phyloP scores from a whole-genome alignment of 495 filamentous ascomycete species.

The Achaetomiella virescens region DNA sequence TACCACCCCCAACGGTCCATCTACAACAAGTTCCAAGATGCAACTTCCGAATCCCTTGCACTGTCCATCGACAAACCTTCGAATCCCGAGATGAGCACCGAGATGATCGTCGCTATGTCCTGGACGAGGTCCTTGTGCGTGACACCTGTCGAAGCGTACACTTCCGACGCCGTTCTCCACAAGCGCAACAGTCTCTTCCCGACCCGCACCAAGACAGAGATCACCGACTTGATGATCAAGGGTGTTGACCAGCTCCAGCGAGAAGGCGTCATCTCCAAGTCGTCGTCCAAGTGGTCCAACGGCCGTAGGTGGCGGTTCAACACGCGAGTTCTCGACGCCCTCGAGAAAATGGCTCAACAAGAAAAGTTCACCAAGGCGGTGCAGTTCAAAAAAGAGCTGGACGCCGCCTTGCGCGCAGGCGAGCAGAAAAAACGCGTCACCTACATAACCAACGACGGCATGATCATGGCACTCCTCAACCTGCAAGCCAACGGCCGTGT shows the following conservation, averaged over 20 bases:
- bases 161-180: conserved; percentile 29
- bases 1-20: conserved; percentile 38
- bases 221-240: conserved; percentile 42
- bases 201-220: conserved; percentile 28
- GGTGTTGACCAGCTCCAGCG: conserved; percentile 53
- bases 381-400: conserved; percentile 54
- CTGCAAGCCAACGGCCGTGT: conserved; percentile 57
- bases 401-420: conserved; percentile 43
- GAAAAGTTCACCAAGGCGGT: conserved; percentile 48
- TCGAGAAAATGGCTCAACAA: conserved; percentile 43
- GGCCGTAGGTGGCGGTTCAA: conserved; percentile 54
- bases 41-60: conserved; percentile 30
- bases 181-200: conserved; percentile 33
- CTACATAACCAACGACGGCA: conserved; percentile 54
- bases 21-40: conserved; percentile 41
- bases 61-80: conserved; percentile 12
- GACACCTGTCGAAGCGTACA: conserved; percentile 31
- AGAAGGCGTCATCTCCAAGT: conserved; percentile 54
- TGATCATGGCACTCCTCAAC: conserved; percentile 63
- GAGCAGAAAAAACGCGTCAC: conserved; percentile 30
- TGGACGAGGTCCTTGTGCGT: conserved; percentile 32
- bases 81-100: not conserved
- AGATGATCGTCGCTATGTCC: conserved; percentile 25
- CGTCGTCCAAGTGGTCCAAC: conserved; percentile 48
- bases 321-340: conserved; percentile 45